A percentile compares a stretch with the other conserved stretches of the same genome.
Evolutionary conservation across 345 rosid species (phyloP).

Genomic region (Rhodamnia rubescens): DNA sequence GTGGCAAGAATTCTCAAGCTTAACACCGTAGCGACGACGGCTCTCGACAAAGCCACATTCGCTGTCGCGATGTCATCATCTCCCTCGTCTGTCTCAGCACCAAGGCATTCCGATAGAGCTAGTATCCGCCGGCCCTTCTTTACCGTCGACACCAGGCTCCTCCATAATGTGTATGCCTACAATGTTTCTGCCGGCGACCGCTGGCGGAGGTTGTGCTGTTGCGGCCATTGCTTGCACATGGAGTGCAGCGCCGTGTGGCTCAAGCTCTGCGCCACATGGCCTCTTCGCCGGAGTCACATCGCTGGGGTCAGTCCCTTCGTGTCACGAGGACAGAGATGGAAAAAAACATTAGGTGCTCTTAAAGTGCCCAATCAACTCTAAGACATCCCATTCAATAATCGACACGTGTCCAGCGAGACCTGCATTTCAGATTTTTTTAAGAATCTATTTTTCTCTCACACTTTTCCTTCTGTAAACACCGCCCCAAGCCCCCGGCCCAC

Average conservation of each 20-base stretch:
- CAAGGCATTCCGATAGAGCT: neutral
- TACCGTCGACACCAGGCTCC: neutral
- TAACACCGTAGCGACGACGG: neutral
- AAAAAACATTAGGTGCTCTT: too few relatives aligned
- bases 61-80: neutral
- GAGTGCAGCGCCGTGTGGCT: conserved; percentile 44
- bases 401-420: too few relatives aligned
- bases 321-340: neutral
- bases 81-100: neutral
- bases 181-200: neutral
- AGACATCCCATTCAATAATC: too few relatives aligned
- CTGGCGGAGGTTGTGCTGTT: conserved; percentile 13
- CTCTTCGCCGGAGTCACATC: conserved; percentile 17
- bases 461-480: too few relatives aligned
- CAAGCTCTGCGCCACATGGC: conserved; percentile 22
- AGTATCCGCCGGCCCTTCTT: neutral
- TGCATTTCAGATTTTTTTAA: too few relatives aligned
- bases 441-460: too few relatives aligned
- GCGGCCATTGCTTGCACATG: conserved; percentile 45
- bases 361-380: too few relatives aligned
- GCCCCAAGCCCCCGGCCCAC: too few relatives aligned
- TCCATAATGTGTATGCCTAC: neutral
- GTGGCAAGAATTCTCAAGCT: neutral
- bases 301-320: neutral
- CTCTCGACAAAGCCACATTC: neutral